phyloP scores from a whole-genome alignment of 345 rosid species.

The Eucalyptus leucophloia region DNA sequence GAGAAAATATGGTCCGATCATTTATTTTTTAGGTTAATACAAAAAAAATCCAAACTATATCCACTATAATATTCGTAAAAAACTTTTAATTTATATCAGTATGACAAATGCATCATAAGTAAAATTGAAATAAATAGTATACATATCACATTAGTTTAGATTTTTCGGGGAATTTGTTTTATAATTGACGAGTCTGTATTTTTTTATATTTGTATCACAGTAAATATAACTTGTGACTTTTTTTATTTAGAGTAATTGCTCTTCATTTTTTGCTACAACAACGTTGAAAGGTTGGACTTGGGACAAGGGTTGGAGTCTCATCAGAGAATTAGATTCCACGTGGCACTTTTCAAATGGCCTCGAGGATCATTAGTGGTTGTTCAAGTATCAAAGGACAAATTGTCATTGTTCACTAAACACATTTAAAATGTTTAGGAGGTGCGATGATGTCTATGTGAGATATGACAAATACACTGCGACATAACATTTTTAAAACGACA shows the following conservation, averaged over 20 bases:
- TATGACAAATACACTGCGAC: rapidly evolving
- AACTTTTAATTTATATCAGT: rapidly evolving
- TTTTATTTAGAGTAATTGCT: too few relatives aligned
- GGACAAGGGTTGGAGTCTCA: rapidly evolving
- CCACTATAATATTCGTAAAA: too few relatives aligned
- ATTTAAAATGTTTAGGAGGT: neutral
- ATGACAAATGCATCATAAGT: too few relatives aligned
- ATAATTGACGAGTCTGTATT: rapidly evolving
- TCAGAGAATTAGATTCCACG: rapidly evolving
- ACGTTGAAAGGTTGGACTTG: rapidly evolving
- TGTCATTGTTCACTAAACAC: rapidly evolving
- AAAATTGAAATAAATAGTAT: too few relatives aligned
- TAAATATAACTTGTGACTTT: too few relatives aligned
- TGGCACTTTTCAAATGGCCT: neutral
- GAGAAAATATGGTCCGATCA: too few relatives aligned
- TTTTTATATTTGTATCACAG: rapidly evolving
- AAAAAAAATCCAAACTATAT: rapidly evolving
- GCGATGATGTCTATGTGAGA: neutral
- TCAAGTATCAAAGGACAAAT: rapidly evolving
- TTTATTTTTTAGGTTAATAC: too few relatives aligned
- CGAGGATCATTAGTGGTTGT: too few relatives aligned
- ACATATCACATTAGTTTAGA: too few relatives aligned
- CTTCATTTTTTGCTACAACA: rapidly evolving
- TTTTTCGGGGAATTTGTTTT: rapidly evolving
- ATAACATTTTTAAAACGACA: rapidly evolving